phyloP scores from a whole-genome alignment of 495 filamentous ascomycete species.

The Lichenothelia convexa region DNA sequence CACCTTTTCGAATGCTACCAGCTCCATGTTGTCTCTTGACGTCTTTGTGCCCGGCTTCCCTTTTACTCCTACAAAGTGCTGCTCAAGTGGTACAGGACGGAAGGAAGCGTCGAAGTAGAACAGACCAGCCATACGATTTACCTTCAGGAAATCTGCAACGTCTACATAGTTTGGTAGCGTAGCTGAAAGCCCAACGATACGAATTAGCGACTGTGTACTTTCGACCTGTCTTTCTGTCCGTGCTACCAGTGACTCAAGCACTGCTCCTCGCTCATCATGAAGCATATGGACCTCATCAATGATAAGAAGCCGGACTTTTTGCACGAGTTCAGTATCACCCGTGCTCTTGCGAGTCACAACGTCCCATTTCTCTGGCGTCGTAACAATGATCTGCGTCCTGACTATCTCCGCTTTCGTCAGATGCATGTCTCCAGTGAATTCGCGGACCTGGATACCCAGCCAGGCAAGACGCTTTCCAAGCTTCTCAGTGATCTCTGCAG shows the following conservation, averaged over 20 bases:
- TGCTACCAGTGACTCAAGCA: slow-evolving; percentile 86
- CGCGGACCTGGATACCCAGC: slow-evolving; percentile 74
- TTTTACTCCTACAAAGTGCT: slow-evolving; percentile 92
- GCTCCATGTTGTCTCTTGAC: slow-evolving; percentile 76
- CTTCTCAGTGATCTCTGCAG: slow-evolving; percentile 91
- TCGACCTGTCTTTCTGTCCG: slow-evolving; percentile 92
- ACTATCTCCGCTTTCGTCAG: slow-evolving; percentile 91
- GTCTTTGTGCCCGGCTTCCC: slow-evolving; percentile 65
- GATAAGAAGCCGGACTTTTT: slow-evolving; percentile 89
- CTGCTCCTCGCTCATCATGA: slow-evolving; percentile 90
- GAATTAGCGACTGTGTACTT: slow-evolving; percentile 91
- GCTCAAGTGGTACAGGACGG: slow-evolving; percentile 85
- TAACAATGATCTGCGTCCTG: slow-evolving; percentile 94
- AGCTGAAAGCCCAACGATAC: slow-evolving; percentile 85
- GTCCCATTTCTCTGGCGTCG: slow-evolving; percentile 98
- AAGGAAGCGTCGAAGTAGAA: slow-evolving; percentile 98
- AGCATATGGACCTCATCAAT: slow-evolving; percentile 99
- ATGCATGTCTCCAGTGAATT: slow-evolving; percentile 97
- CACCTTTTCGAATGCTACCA: slow-evolving; percentile 81
- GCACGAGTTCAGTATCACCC: slow-evolving; percentile 90
- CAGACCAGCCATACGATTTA: slow-evolving; percentile 79
- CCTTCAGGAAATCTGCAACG: slow-evolving; percentile 89
- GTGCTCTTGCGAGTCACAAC: slow-evolving; percentile 93
- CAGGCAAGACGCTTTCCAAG: slow-evolving; percentile 83
- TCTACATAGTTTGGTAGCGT: slow-evolving; percentile 93